Base-by-base conservation (phyloP, 2,329 filamentous ascomycete genomes). In the Lecanosticta acicola region DNA sequence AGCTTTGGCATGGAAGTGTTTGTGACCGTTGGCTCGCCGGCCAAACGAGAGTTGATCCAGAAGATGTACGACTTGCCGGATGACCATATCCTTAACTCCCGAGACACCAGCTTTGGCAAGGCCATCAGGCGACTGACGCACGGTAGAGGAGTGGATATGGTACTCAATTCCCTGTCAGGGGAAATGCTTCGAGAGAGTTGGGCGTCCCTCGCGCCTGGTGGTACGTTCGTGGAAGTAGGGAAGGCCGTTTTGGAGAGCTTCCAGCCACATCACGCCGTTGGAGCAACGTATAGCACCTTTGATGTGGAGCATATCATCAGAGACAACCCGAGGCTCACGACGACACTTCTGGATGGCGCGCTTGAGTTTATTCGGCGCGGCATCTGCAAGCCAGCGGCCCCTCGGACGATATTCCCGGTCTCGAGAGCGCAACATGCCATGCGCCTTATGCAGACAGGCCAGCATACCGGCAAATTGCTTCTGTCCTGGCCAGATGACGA, bases 91-190 rank as follows among this genome's bases (percentile, higher is more conserved):
- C 63, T 68, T 46, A 52, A 49, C 48, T 58, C 49, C 39, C 49
- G 62, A 14, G 57, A 65, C 33, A 45, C 46, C 1, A 48, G 49
- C 11, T 69, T 69, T 40, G 56, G 39, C 16, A 19, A 44, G 3
- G 61, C 41, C 3, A 43, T 68, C 3, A 37, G 43, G 46, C 57
- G 11, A 16, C 48, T 35, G 49, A 68, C 66, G 0, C 42, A 54
- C 13, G 57, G 53, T 14, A 36, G 37, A 4, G 67, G 67, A 13
- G 59, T 68, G 9, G 63, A 70, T 47, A 60, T 68, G 4, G 50
- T 66, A 2, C 48, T 68, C 43, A 68, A 63, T 49, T 58, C 52
- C 1, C 46, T 60, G 9, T 39, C 53, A 1, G 65, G 66, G 9
- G 14, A 41, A 16, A 14, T 14, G 8, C 53, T 67, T 7, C 41